These are phyloP conservation scores for Begonia peltatifolia DNA, from an alignment of 306 rosid species.

Conservation along the genomic window DNA sequence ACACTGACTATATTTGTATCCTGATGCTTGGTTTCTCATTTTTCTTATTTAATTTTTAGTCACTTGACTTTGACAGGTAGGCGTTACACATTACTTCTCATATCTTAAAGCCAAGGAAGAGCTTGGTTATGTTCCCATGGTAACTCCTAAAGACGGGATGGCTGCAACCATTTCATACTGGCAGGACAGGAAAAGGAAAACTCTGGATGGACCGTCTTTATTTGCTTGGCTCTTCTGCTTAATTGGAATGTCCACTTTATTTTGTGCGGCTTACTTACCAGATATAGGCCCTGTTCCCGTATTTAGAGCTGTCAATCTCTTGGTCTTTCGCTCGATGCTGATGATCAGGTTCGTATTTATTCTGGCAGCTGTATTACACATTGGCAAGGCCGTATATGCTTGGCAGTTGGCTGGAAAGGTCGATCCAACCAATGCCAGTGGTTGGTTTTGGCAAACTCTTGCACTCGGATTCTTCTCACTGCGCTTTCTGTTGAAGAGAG, in stretches of 20 bases:
- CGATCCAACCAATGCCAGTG: slow-evolving; percentile 58
- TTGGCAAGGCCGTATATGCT: slow-evolving; percentile 51
- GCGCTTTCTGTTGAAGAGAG: slow-evolving; percentile 60
- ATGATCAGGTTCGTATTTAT: slow-evolving; percentile 29
- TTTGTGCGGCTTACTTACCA: slow-evolving; percentile 64
- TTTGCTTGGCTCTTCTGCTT: slow-evolving; percentile 45
- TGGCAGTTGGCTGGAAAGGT: slow-evolving; percentile 64
- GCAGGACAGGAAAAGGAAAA: slow-evolving; percentile 51
- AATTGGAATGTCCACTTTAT: slow-evolving; percentile 48
- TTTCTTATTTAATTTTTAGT: no score
- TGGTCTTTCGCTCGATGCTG: slow-evolving; percentile 50
- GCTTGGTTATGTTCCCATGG: slow-evolving; percentile 71
- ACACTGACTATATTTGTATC: slow-evolving; percentile 66
- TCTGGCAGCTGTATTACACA: slow-evolving; percentile 27
- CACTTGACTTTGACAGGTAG: slow-evolving; percentile 35
- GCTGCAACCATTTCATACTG: slow-evolving; percentile 75
- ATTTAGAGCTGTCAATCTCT: slow-evolving; percentile 36
- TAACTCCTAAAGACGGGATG: slow-evolving; percentile 67
- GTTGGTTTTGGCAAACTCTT: slow-evolving; percentile 90
- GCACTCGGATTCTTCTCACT: slow-evolving; percentile 56
- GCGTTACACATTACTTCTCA: slow-evolving; percentile 75
- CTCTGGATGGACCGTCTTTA: slow-evolving; percentile 72
- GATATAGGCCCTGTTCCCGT: slow-evolving; percentile 42
- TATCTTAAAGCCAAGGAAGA: slow-evolving; percentile 82
- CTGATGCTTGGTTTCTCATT: slow-evolving; percentile 18